Conservation (phyloP, 2,329 filamentous ascomycete genomes). For the Claviceps capensis region DNA sequence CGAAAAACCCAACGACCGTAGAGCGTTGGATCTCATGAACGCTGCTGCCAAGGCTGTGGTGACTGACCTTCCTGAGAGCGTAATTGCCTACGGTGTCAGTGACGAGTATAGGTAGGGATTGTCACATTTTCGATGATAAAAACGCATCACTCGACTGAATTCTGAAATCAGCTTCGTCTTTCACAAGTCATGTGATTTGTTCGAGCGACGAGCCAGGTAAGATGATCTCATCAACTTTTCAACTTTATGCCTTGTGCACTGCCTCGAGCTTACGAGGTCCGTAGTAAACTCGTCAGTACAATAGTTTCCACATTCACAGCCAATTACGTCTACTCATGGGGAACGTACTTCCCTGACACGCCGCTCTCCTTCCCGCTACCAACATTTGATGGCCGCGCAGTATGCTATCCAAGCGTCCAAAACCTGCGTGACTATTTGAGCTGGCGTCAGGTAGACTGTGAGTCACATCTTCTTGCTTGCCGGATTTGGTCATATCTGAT, state of each 20-base stretch:
- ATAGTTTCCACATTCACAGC: slow-evolving; percentile 88
- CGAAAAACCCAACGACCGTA: slow-evolving; percentile 80
- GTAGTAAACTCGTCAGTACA: slow-evolving; percentile 78
- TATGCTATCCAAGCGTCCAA: slow-evolving; percentile 70
- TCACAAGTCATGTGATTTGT: slow-evolving; percentile 67
- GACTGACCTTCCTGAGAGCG: slow-evolving; percentile 69
- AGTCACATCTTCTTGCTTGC: slow-evolving; percentile 14
- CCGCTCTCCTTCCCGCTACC: slow-evolving; percentile 63
- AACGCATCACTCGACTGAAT: slow-evolving; percentile 2
- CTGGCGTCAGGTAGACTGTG: slow-evolving; percentile 95
- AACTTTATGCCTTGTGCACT: not conserved
- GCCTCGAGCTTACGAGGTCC: not conserved
- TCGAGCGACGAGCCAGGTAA: slow-evolving; percentile 72
- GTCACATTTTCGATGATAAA: not conserved
- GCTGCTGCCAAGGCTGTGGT: slow-evolving; percentile 75
- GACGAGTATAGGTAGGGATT: slow-evolving; percentile 70
- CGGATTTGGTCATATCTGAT: slow-evolving; percentile 8
- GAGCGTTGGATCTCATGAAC: slow-evolving; percentile 90
- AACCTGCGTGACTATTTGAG: slow-evolving; percentile 91
- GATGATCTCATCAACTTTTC: slow-evolving; percentile 7
- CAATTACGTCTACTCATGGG: slow-evolving; percentile 77
- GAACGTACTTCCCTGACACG: slow-evolving; percentile 56
- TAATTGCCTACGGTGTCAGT: slow-evolving; percentile 82
- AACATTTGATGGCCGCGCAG: slow-evolving; percentile 83
- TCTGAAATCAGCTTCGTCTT: slow-evolving; percentile 59